These are phyloP conservation scores for Gynostemma pentaphyllum DNA, from an alignment of 306 rosid genomes.

Conservation along the genomic window DNA sequence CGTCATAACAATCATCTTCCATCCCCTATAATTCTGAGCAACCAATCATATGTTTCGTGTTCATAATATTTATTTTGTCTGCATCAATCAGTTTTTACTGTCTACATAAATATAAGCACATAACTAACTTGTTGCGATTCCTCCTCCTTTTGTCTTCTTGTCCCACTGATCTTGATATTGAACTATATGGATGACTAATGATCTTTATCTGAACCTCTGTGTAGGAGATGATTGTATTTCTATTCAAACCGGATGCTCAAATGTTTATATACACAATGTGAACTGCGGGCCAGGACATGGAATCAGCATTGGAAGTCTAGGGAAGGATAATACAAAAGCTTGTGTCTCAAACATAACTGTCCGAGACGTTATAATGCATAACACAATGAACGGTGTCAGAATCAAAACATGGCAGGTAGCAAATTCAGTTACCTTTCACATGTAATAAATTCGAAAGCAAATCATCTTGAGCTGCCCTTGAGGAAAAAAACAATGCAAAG, in stretches of 20 bases:
- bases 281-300: conserved; percentile 98
- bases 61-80: conserved; percentile 9
- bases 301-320: conserved; percentile 95
- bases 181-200: background rate
- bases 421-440: background rate
- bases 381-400: conserved; percentile 92
- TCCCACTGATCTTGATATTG: background rate
- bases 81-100: background rate
- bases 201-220: conserved; percentile 12
- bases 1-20: conserved; percentile 17
- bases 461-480: background rate
- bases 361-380: conserved; percentile 72
- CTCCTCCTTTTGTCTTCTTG: background rate
- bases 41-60: background rate
- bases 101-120: background rate
- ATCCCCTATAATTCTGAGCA: background rate
- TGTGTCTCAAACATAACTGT: conserved; percentile 92
- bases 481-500: background rate
- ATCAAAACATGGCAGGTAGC: conserved; percentile 99
- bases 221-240: conserved; percentile 96
- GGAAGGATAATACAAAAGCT: conserved; percentile 77
- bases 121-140: background rate
- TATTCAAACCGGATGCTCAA: conserved; percentile 92
- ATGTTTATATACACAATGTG: conserved; percentile 74
- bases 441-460: background rate